Conservation (phyloP, 169 alveolate genomes). For the Plasmodium vinckei region DNA sequence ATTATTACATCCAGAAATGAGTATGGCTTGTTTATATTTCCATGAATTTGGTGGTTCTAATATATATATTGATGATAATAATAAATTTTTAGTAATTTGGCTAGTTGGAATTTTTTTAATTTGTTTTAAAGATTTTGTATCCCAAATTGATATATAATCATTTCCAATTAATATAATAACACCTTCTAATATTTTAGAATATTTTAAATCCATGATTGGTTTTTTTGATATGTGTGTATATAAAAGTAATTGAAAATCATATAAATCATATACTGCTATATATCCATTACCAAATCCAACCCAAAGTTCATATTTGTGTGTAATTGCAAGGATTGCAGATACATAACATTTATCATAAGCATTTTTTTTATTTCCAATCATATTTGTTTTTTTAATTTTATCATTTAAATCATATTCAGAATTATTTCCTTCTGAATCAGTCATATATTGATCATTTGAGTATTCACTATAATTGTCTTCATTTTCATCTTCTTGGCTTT, state of each 20-base stretch:
- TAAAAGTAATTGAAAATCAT: conserved; percentile 65
- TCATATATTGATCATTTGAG: conserved; percentile 18
- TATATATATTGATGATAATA: conserved; percentile 51
- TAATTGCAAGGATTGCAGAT: conserved; percentile 66
- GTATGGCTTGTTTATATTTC: conserved; percentile 27
- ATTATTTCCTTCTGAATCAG: conserved; percentile 14
- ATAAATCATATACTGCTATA: conserved; percentile 70
- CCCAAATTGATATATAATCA: conserved; percentile 72
- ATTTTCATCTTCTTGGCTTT: background rate
- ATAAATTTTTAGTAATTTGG: conserved; percentile 41
- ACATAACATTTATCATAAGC: conserved; percentile 44
- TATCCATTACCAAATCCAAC: conserved; percentile 76
- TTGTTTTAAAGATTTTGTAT: conserved; percentile 59
- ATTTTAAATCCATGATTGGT: conserved; percentile 75
- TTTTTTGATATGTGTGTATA: conserved; percentile 67
- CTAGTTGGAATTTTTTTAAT: conserved; percentile 52
- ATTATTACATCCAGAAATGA: conserved; percentile 70
- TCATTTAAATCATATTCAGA: background rate
- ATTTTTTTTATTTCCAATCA: background rate
- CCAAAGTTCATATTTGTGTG: conserved; percentile 74
- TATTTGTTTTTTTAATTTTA: background rate
- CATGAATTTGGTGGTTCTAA: conserved; percentile 61
- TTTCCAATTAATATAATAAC: conserved; percentile 64
- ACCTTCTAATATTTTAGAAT: conserved; percentile 68
- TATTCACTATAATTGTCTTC: conserved; percentile 15